Base-by-base conservation (phyloP, 192 early-diverging fungal species). In the Kickxella alabastrina region DNA sequence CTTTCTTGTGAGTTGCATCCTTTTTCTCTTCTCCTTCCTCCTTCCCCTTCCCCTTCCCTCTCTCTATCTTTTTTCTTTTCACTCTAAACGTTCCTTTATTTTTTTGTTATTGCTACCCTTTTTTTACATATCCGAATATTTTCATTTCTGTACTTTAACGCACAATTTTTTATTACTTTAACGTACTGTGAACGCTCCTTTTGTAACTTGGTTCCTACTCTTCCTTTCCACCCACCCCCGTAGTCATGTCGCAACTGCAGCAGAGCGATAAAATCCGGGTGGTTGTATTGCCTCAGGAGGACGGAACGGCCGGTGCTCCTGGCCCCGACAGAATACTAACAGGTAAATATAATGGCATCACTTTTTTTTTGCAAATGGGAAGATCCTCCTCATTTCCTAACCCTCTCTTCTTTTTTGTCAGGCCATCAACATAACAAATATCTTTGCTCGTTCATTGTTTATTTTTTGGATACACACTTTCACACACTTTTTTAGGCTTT, bases 291-390 rank as follows among this genome's bases (percentile, higher is more conserved):
- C 19, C 43, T 14, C 44, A 42, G 26, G 13, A 21, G 5, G 44
- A 43, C 26, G 27, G 34, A 10, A n/a, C 45, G 4, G 8, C 45
- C 24, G 55, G 25, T 15, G 38, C 38, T 10, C 25, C 45, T 4
- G 55, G 55, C 6, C 55, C 55, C 4, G 55, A 57, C 22, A 57
- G 43, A 35, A 35, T 57, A 35, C 31, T 57, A 18, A 49, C 26
- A 24, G 55, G 55, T 57, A 57, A 57, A 12, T 32, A 12, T 32
- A 32, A 10, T 10, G 6, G 38, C 38, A 7, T 10, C 38, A 6
- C n/a, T 10, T 40, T 5, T 18, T 40, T 21, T 32, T 32, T 32
- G 12, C n/a, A 40, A 15, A n/a, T n/a, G 5, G 7, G 7, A 6
- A 10, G 7, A 10, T 5, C 15, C n/a, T 21, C 12, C 12, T 32